Percentiles rank a stretch among this genome's conserved stretches.
Evolutionary conservation across 768 basidiomycete species (phyloP).

Genomic region (Rhodosporidiobolus odoratus): DNA sequence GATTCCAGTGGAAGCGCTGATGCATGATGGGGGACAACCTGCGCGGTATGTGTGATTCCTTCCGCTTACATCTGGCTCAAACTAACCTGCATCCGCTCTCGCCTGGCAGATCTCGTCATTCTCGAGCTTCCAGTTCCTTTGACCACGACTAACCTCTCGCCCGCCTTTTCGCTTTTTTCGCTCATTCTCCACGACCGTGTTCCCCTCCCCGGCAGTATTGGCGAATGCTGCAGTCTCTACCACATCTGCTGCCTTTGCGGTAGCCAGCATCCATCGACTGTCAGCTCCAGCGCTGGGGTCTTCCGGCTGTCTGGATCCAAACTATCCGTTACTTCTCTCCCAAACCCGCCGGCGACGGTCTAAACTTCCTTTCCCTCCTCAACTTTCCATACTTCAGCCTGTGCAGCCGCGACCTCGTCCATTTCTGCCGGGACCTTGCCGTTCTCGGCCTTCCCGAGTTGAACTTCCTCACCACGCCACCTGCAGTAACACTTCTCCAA

Average conservation of each 20-base stretch:
- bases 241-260: not conserved
- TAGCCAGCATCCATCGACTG: not conserved
- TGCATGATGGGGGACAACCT: not conserved
- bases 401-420: not conserved
- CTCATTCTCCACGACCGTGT: not conserved
- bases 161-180: not conserved
- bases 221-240: not conserved
- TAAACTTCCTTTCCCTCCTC: too few species aligned
- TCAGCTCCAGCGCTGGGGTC: not conserved
- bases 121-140: not conserved
- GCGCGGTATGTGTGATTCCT: not conserved
- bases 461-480: not conserved
- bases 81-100: too few species aligned
- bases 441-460: not conserved
- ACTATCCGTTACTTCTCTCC: not conserved
- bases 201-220: not conserved
- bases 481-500: not conserved
- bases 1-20: not conserved
- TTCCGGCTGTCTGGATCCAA: not conserved
- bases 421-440: not conserved
- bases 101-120: not conserved
- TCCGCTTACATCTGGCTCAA: not conserved
- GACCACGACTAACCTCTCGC: not conserved
- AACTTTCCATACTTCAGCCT: too few species aligned
- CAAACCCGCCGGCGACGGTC: too few species aligned